Evolutionary conservation across 371 early-diverging fungal genomes (phyloP).

Genomic region (Basidiobolus heterosporus): DNA sequence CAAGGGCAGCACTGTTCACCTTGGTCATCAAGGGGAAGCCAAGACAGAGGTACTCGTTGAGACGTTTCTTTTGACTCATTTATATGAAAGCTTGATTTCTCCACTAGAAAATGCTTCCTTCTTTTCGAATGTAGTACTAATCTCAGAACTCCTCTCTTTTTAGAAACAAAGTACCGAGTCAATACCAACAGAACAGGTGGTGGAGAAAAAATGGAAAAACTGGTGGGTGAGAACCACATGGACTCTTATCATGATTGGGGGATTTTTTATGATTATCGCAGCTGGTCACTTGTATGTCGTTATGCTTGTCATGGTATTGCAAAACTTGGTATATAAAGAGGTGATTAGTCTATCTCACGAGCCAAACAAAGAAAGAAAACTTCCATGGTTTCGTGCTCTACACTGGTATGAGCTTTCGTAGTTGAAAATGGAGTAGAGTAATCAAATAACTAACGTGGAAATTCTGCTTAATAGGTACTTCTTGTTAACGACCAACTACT

Average conservation of each 20-base stretch:
- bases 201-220: conserved; percentile 52
- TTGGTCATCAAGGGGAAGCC: no score
- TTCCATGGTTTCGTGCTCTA: conserved; percentile 84
- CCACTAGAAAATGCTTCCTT: no score
- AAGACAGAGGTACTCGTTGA: no score
- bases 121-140: no score
- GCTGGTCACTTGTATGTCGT: conserved; percentile 66
- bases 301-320: conserved; percentile 65
- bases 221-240: conserved; percentile 66
- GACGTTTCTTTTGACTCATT: no score
- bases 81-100: no score
- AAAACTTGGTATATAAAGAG: conserved; percentile 68
- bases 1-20: no score
- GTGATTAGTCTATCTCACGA: conserved; percentile 76
- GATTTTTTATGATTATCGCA: conserved; percentile 62
- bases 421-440: background rate
- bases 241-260: conserved; percentile 75
- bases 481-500: conserved; percentile 73
- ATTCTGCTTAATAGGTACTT: conserved; percentile 37
- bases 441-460: background rate
- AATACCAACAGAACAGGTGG: conserved; percentile 25
- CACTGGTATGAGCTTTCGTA: conserved; percentile 48
- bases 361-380: conserved; percentile 63
- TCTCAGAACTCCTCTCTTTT: no score
- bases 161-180: background rate